A percentile compares a stretch with the other conserved stretches of the same genome.
Evolutionary conservation across 2,329 filamentous ascomycete genomes (phyloP).

Genomic region (Amauroascus verrucosus): DNA sequence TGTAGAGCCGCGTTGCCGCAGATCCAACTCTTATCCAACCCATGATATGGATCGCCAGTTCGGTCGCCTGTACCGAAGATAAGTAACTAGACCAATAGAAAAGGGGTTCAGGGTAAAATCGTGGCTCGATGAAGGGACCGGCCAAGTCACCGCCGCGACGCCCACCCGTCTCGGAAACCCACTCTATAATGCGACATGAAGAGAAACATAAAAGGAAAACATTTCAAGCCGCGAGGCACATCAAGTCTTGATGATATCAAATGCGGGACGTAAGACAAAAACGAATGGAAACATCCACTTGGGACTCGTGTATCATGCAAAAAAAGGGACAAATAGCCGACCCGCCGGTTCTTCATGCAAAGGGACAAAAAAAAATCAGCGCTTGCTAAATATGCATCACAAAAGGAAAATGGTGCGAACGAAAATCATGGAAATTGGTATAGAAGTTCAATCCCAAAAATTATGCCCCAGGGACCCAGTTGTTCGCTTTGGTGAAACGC

Average conservation of each 20-base stretch:
- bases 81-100: slow-evolving; percentile 22
- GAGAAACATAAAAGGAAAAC: slow-evolving; percentile 22
- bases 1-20: slow-evolving; percentile 18
- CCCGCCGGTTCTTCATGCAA: slow-evolving; percentile 40
- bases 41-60: slow-evolving; percentile 24
- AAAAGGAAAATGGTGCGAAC: slow-evolving; percentile 34
- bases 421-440: slow-evolving; percentile 34
- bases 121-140: slow-evolving; percentile 15
- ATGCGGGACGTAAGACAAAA: slow-evolving; percentile 28
- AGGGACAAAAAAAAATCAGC: slow-evolving; percentile 32
- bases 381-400: slow-evolving; percentile 42
- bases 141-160: slow-evolving; percentile 19
- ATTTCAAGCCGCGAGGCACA: slow-evolving; percentile 41
- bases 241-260: slow-evolving; percentile 41
- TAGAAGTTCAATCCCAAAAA: slow-evolving; percentile 5
- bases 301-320: slow-evolving; percentile 20
- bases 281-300: slow-evolving; percentile 26
- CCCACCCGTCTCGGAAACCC: slow-evolving; percentile 10
- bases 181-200: slow-evolving; percentile 26
- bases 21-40: slow-evolving; percentile 16
- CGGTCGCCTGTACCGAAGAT: slow-evolving; percentile 31
- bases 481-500: slow-evolving; percentile 38
- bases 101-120: slow-evolving; percentile 21
- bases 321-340: slow-evolving; percentile 33
- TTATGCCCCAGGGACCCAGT: slow-evolving; percentile 14